Percentiles rank a stretch among this genome's conserved stretches.
phyloP scores from a whole-genome alignment of 1,139 yeast genomes.

The Taphrina pruni region DNA sequence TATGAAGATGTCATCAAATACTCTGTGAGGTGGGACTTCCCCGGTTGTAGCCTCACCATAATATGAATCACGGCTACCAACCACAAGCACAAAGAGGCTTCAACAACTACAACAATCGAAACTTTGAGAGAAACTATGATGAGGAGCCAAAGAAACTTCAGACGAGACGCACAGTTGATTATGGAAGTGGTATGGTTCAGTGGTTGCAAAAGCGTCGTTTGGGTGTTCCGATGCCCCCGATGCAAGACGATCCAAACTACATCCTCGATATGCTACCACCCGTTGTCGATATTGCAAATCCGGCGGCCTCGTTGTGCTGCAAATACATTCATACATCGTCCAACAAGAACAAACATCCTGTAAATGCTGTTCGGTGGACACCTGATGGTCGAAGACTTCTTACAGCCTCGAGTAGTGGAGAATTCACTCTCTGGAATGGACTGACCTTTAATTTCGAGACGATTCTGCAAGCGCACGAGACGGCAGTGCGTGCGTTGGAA shows the following conservation, averaged over 20 bases:
- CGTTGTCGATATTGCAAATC: conserved; percentile 61
- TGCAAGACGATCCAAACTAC: conserved; percentile 80
- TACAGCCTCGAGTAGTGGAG: conserved; percentile 93
- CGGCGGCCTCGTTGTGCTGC: conserved; percentile 67
- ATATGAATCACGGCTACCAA: conserved; percentile 25
- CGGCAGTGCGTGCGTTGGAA: conserved; percentile 76
- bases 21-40: neutral
- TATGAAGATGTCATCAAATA: neutral
- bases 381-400: conserved; percentile 92
- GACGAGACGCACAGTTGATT: conserved; percentile 78
- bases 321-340: conserved; percentile 90
- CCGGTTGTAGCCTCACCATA: too few relatives aligned
- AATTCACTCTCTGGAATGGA: conserved; percentile 96
- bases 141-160: conserved; percentile 29
- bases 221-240: conserved; percentile 55
- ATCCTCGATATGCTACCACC: conserved; percentile 71
- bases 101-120: conserved; percentile 31
- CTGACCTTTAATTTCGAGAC: conserved; percentile 94
- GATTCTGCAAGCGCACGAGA: conserved; percentile 95
- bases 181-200: conserved; percentile 81
- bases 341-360: conserved; percentile 89
- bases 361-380: conserved; percentile 90
- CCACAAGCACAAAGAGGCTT: conserved; percentile 14
- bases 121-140: conserved; percentile 24
- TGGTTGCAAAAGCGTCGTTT: conserved; percentile 56